Conservation (phyloP, 805 yeast species). For the Candida xiaguanensis region DNA sequence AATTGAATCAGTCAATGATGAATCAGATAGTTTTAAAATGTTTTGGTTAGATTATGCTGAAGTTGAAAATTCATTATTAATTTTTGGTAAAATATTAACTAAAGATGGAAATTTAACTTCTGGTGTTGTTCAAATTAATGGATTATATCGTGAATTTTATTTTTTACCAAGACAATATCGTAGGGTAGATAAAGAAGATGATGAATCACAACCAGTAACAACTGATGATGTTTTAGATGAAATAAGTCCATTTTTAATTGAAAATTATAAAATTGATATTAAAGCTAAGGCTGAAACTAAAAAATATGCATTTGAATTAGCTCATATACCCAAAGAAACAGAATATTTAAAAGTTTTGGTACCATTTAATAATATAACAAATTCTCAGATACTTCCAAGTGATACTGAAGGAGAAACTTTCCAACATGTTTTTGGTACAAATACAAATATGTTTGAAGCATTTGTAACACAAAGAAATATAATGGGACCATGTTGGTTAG, state of each 20-base stretch:
- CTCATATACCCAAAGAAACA: conserved; percentile 72
- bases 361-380: conserved; percentile 67
- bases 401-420: conserved; percentile 75
- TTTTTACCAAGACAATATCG: conserved; percentile 65
- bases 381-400: conserved; percentile 49
- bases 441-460: conserved; percentile 71
- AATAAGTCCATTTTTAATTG: conserved; percentile 61
- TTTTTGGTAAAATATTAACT: conserved; percentile 78
- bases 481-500: conserved; percentile 98
- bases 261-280: conserved; percentile 58
- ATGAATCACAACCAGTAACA: conserved; percentile 20
- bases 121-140: conserved; percentile 71
- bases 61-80: conserved; percentile 58
- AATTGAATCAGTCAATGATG: conserved; percentile 16
- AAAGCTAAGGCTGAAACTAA: conserved; percentile 67
- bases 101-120: conserved; percentile 60
- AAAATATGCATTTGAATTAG: conserved; percentile 86
- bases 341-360: conserved; percentile 76
- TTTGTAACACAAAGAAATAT: conserved; percentile 78
- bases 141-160: conserved; percentile 66
- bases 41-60: conserved; percentile 91
- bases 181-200: conserved; percentile 38
- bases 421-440: conserved; percentile 74
- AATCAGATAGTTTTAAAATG: conserved; percentile 55
- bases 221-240: conserved; percentile 74